A percentile compares a stretch with the other conserved stretches of the same genome.
Evolutionary conservation across 2,329 filamentous ascomycete genomes (phyloP).

Genomic region (Venturia effusa): DNA sequence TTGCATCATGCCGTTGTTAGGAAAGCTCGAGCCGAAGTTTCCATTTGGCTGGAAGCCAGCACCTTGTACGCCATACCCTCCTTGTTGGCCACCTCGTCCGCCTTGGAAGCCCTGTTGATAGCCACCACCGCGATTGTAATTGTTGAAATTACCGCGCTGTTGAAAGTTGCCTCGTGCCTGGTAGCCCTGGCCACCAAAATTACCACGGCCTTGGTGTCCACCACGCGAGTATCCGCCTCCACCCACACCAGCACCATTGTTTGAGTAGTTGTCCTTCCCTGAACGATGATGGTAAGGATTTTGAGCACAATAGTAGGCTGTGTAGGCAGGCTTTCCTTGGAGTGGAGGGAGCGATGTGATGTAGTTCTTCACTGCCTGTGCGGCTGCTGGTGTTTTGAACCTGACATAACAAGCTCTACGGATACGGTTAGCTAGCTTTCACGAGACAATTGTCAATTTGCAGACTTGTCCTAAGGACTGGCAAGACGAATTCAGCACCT

Average conservation of each 20-base stretch:
- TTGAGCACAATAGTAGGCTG: constrained; percentile 4
- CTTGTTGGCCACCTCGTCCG: constrained; percentile 9
- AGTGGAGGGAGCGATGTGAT: constrained; percentile 39
- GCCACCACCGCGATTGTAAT: constrained; percentile 28
- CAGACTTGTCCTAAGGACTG: not conserved
- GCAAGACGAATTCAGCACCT: constrained; percentile 65
- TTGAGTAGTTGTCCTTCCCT: constrained; percentile 3
- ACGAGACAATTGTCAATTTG: not conserved
- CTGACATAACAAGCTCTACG: constrained; percentile 70
- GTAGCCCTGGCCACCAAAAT: constrained; percentile 23
- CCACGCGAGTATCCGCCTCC: not conserved
- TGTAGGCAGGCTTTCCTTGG: constrained; percentile 18
- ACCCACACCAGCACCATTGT: not conserved
- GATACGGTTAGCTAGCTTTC: constrained; percentile 29
- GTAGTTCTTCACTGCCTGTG: constrained; percentile 52
- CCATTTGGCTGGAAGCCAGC: constrained; percentile 26
- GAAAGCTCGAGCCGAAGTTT: constrained; percentile 29
- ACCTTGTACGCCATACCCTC: constrained; percentile 2
- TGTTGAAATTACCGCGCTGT: constrained; percentile 27
- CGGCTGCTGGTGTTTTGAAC: constrained; percentile 59
- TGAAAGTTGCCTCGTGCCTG: constrained; percentile 28
- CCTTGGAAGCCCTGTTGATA: constrained; percentile 14
- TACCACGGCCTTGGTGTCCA: constrained; percentile 26
- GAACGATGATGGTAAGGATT: constrained; percentile 10
- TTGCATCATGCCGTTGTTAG: constrained; percentile 16